Percentiles rank a stretch among this genome's conserved stretches.
phyloP scores from a whole-genome alignment of 140 eudicot genomes.

The Erigeron philadelphicus region DNA sequence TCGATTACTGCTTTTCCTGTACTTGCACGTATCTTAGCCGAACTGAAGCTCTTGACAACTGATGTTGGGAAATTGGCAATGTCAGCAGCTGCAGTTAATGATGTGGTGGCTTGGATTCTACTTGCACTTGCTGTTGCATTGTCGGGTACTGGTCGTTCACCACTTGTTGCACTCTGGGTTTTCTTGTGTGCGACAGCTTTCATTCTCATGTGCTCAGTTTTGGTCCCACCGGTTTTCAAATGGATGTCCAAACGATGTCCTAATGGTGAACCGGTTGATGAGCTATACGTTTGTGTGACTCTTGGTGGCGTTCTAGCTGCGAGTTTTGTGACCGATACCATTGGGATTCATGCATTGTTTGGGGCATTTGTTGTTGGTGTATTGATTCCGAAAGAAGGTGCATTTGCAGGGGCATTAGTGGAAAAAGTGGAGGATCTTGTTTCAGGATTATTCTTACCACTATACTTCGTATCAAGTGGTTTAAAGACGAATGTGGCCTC shows the following conservation, averaged over 20 bases:
- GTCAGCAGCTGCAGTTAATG: constrained; percentile 87
- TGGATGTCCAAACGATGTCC: constrained; percentile 67
- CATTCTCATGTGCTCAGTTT: constrained; percentile 32
- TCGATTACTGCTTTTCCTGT: constrained; percentile 82
- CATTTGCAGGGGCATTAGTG: constrained; percentile 62
- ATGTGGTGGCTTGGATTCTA: constrained; percentile 79
- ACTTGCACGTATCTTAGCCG: constrained; percentile 74
- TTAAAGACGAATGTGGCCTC: constrained; percentile 67
- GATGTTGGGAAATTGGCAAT: constrained; percentile 76
- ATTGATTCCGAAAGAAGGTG: constrained; percentile 75
- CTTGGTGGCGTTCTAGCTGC: constrained; percentile 65
- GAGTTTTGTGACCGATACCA: constrained; percentile 59
- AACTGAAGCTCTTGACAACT: constrained; percentile 68
- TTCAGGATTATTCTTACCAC: constrained; percentile 63
- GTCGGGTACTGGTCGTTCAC: constrained; percentile 49
- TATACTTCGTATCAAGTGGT: constrained; percentile 75
- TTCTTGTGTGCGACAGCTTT: constrained; percentile 56
- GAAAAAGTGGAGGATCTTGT: constrained; percentile 86
- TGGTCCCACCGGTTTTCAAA: constrained; percentile 45
- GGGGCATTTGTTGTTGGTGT: constrained; percentile 87
- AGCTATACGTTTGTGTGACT: constrained; percentile 61
- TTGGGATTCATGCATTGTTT: constrained; percentile 74
- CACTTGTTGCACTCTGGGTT: constrained; percentile 67
- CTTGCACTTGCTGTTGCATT: constrained; percentile 76
- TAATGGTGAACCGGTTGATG: constrained; percentile 64